Base-by-base conservation (phyloP, 2,329 filamentous ascomycete species). In the Elsinoe perseae region DNA sequence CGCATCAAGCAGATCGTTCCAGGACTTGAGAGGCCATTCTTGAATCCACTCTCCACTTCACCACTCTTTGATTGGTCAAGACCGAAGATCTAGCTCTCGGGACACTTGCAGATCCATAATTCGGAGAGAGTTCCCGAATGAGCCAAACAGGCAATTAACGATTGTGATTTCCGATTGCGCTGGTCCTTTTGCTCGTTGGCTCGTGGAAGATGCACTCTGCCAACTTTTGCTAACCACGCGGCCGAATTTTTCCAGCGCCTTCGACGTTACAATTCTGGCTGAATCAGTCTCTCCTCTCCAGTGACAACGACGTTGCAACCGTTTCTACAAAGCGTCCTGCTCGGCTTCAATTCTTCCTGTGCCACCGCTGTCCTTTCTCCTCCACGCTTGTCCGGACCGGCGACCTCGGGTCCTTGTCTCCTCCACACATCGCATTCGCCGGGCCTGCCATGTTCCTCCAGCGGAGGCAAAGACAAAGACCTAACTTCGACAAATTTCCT, bases 401-500 rank as follows among this genome's bases (percentile, higher is more conserved):
- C 20, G 48, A 52, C 32, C 21, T 52, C 48, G 48, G 48, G 48
- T 52, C 18, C 27, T 25, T 36, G 18, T 16, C 9, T 23, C 48
- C 30, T 21, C 30, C 20, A 20, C 48, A 16, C 25, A 18, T 25
- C 21, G 23, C 40, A 38, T 4, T 34, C 18, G 7, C 28, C 48
- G 32, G 44, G 30, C 48, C 48, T 34, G 21, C 20, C 54, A 82
- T 81, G 78, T 75, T 74, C 79, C 80, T 82, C 75, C 83, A 79
- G 73, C 77, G 66, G 65, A 70, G 73, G 73, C 70, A 70, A 80
- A 80, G 73, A 74, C 64, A 38, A 56, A 68, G 70, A 72, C 72
- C 78, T 73, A 79, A 86, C 71, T 79, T 82, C 62, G 80, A 89
- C 73, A 82, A 82, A 65, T 95, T 95, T 66, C 91, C 90, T 3